Conservation (phyloP, 1,139 yeast genomes). For the Yamadazyma diddensiae region DNA sequence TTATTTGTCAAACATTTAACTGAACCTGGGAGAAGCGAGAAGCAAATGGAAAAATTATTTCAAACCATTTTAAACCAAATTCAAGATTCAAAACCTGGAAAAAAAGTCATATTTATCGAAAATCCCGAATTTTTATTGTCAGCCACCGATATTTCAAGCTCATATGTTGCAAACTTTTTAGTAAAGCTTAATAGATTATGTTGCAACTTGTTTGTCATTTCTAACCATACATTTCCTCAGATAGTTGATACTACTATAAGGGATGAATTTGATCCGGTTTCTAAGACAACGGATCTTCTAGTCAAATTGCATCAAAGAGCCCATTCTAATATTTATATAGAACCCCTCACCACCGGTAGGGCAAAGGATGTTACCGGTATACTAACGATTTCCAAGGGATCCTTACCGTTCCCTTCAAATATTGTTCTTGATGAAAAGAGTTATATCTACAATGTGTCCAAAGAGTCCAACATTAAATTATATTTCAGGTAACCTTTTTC, state of each 20-base stretch:
- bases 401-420: slow-evolving; percentile 24
- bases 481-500: slow-evolving; percentile 39
- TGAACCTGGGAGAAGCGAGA: slow-evolving; percentile 19
- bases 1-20: slow-evolving; percentile 32
- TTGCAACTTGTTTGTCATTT: slow-evolving; percentile 32
- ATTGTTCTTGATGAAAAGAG: slow-evolving; percentile 48
- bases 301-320: slow-evolving; percentile 51
- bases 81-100: slow-evolving; percentile 8
- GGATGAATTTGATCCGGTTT: slow-evolving; percentile 29
- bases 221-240: slow-evolving; percentile 38
- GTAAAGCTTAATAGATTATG: slow-evolving; percentile 33
- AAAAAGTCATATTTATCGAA: slow-evolving; percentile 39
- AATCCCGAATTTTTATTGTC: slow-evolving; percentile 50
- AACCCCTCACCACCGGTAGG: slow-evolving; percentile 74
- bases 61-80: slow-evolving; percentile 17
- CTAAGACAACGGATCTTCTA: slow-evolving; percentile 43
- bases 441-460: slow-evolving; percentile 59
- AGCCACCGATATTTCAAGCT: slow-evolving; percentile 33
- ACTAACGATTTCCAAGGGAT: slow-evolving; percentile 55
- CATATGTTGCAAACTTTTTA: slow-evolving; percentile 34
- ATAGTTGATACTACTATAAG: slow-evolving; percentile 30
- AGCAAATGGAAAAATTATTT: slow-evolving; percentile 21
- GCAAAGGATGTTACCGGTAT: slow-evolving; percentile 83
- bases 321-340: slow-evolving; percentile 48
- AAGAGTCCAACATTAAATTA: slow-evolving; percentile 49